These are phyloP conservation scores for Avena sativa DNA, from an alignment of 176 grass and related monocot genomes.

Conservation along the genomic window DNA sequence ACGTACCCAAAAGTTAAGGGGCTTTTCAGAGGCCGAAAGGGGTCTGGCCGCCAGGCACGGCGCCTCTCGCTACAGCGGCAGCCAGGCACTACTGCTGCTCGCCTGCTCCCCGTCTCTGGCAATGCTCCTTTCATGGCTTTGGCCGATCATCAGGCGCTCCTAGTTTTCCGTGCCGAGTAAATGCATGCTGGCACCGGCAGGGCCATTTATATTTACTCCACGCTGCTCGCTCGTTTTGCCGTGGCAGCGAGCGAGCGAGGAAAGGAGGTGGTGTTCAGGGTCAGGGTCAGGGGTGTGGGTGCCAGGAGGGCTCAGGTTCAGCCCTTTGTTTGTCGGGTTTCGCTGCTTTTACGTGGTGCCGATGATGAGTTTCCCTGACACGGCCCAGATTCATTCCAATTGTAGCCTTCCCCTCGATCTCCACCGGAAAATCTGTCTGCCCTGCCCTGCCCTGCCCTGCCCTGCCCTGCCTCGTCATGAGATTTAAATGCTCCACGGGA, in stretches of 20 bases:
- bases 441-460: too few relatives aligned
- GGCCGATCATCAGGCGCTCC: not conserved
- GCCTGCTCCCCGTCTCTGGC: too few relatives aligned
- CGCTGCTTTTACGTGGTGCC: not conserved
- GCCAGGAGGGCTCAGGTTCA: not conserved
- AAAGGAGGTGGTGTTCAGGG: not conserved
- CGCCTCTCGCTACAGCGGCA: not conserved
- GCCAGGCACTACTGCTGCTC: not conserved
- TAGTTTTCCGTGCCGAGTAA: conserved; percentile 11
- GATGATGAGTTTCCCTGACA: conserved; percentile 21
- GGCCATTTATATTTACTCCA: not conserved
- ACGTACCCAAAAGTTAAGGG: conserved; percentile 62
- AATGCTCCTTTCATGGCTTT: not conserved
- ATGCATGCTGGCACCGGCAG: not conserved
- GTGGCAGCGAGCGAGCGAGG: not conserved
- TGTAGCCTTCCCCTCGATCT: not conserved
- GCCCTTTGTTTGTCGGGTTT: conserved; percentile 3
- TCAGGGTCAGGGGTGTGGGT: not conserved
- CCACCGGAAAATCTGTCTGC: too few relatives aligned
- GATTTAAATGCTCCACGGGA: not conserved
- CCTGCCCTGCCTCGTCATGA: too few relatives aligned
- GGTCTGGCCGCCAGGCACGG: conserved; percentile 7
- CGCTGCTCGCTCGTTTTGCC: not conserved
- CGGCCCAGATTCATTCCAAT: conserved; percentile 17
- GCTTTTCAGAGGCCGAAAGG: conserved; percentile 62